Evolutionary conservation across 768 basidiomycete species (phyloP).

Genomic region (Gloeopeniophorella convolvens): DNA sequence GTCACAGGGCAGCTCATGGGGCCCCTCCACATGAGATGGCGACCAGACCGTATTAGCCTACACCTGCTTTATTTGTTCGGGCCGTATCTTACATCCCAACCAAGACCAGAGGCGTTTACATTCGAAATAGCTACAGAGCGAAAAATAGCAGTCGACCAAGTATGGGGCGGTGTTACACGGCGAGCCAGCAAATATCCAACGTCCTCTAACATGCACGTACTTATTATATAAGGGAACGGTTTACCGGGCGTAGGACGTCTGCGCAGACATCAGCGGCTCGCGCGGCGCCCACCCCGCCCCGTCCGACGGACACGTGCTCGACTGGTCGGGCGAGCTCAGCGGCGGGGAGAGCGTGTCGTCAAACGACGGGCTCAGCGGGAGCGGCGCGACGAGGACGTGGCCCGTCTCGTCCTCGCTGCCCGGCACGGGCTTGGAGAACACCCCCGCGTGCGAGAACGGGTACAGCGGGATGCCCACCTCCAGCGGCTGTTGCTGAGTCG

Average conservation of each 20-base stretch:
- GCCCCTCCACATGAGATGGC: neutral
- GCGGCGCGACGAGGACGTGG: constrained; percentile 28
- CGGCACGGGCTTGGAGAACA: constrained; percentile 47
- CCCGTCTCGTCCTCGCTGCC: constrained; percentile 28
- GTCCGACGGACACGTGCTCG: constrained; percentile 17
- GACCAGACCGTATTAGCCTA: neutral
- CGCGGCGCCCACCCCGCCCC: constrained; percentile 9
- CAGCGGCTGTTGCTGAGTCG: constrained; percentile 71
- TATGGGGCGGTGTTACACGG: too few species aligned
- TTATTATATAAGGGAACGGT: too few species aligned
- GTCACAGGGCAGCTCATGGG: constrained; percentile 4
- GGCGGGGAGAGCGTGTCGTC: constrained; percentile 25
- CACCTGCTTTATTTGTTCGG: too few species aligned
- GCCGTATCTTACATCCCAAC: too few species aligned
- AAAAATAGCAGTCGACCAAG: too few species aligned
- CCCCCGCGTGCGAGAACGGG: constrained; percentile 65
- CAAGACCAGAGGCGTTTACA: too few species aligned
- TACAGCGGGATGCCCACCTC: constrained; percentile 77
- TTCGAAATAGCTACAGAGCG: too few species aligned
- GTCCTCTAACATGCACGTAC: too few species aligned
- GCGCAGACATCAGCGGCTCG: neutral
- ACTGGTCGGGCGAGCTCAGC: constrained; percentile 13
- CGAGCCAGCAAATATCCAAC: too few species aligned
- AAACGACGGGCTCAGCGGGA: constrained; percentile 34
- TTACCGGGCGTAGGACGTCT: too few species aligned